These are phyloP conservation scores for Globisporangium splendens DNA, from an alignment of 352 stramenopile genomes.

Conservation along the genomic window DNA sequence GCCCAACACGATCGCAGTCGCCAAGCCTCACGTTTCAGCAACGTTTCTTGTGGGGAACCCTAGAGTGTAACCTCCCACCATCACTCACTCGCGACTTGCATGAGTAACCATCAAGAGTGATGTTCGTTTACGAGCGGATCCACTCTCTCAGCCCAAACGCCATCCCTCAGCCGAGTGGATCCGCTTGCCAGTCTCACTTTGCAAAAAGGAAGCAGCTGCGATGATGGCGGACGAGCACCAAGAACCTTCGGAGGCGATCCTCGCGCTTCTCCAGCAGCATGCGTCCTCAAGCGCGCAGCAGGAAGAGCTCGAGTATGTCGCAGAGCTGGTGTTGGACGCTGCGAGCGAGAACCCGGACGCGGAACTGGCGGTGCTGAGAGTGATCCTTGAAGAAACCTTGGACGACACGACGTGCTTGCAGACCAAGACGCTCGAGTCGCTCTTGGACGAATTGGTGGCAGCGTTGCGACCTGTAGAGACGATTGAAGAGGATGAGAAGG, in stretches of 20 bases:
- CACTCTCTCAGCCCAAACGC: too few species aligned
- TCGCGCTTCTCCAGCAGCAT: slow-evolving; percentile 21
- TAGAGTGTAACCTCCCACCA: not conserved
- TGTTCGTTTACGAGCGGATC: not conserved
- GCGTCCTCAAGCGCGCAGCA: slow-evolving; percentile 3
- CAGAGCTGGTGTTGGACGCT: slow-evolving; percentile 53
- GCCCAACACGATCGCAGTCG: not conserved
- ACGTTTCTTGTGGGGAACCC: not conserved
- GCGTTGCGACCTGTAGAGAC: slow-evolving; percentile 17
- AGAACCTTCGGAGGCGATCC: slow-evolving; percentile 16
- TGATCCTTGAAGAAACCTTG: slow-evolving; percentile 37
- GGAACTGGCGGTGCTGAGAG: slow-evolving; percentile 19
- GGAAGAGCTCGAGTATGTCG: slow-evolving; percentile 64
- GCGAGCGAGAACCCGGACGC: slow-evolving; percentile 27
- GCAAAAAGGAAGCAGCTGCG: slow-evolving; percentile 1
- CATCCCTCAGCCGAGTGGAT: too few species aligned
- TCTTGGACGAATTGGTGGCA: slow-evolving; percentile 22
- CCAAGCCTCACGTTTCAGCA: not conserved
- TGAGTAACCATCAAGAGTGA: not conserved
- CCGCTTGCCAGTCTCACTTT: not conserved
- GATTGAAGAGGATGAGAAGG: slow-evolving; percentile 21
- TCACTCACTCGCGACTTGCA: not conserved
- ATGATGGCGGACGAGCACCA: slow-evolving; percentile 2
- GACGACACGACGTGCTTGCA: slow-evolving; percentile 40
- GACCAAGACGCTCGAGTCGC: slow-evolving; percentile 5